These are phyloP conservation scores for Ustulina deusta DNA, from an alignment of 2,329 filamentous ascomycete species.

Conservation along the genomic window DNA sequence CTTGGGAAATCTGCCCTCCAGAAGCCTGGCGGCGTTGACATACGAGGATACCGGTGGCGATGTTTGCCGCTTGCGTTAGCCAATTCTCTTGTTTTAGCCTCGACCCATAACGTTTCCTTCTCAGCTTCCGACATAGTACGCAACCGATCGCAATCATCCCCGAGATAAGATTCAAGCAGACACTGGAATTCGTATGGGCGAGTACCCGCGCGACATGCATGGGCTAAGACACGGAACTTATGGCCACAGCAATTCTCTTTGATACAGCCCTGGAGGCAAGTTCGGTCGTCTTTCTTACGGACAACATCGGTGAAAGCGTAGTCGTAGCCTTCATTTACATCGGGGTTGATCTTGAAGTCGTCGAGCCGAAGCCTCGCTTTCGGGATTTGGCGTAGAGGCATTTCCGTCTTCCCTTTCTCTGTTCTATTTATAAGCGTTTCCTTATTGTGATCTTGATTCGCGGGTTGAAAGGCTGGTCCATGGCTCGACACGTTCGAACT, in stretches of 20 bases:
- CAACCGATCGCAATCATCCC: constrained; percentile 69
- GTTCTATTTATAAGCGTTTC: constrained; percentile 38
- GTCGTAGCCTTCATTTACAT: constrained; percentile 75
- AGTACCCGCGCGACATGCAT: constrained; percentile 59
- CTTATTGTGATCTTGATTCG: constrained; percentile 34
- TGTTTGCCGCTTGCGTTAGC: constrained; percentile 84
- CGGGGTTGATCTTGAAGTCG: constrained; percentile 87
- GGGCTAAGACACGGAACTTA: constrained; percentile 75
- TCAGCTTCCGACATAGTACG: constrained; percentile 70
- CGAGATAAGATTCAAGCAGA: constrained; percentile 68
- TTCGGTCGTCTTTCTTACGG: constrained; percentile 75
- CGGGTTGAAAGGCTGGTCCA: constrained; percentile 21
- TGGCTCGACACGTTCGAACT: constrained; percentile 26
- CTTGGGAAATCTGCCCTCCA: constrained; percentile 91
- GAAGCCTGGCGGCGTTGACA: constrained; percentile 83
- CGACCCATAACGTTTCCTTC: constrained; percentile 74
- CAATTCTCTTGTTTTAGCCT: constrained; percentile 78
- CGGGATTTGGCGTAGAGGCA: constrained; percentile 67
- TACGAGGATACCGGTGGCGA: constrained; percentile 77
- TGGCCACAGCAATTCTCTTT: constrained; percentile 81
- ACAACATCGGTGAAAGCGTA: constrained; percentile 82
- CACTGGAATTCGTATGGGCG: constrained; percentile 44
- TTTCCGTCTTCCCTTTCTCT: constrained; percentile 43
- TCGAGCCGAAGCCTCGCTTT: constrained; percentile 69
- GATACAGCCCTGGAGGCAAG: constrained; percentile 79